These are phyloP conservation scores for Aspergillus leporis DNA, from an alignment of 495 filamentous ascomycete species.

Conservation along the genomic window DNA sequence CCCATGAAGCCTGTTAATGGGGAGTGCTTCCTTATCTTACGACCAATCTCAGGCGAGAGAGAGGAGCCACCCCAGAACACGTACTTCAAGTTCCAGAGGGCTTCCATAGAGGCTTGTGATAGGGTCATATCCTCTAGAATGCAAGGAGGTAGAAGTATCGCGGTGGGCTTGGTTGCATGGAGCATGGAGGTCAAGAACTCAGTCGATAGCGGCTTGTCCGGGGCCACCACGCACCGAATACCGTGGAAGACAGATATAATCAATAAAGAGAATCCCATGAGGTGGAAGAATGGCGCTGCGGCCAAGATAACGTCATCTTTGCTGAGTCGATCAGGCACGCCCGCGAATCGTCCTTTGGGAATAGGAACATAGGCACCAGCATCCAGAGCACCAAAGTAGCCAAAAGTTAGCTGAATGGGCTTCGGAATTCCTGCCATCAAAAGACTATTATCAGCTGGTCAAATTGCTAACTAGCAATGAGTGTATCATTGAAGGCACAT, in stretches of 20 bases:
- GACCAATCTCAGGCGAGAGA: conserved; percentile 19
- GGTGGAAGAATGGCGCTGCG: conserved; percentile 1
- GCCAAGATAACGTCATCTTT: neutral
- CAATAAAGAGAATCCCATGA: conserved; percentile 7
- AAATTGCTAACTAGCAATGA: neutral
- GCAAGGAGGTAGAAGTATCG: conserved; percentile 26
- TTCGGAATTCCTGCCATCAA: neutral
- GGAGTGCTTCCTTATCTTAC: conserved; percentile 12
- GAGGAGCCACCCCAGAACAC: conserved; percentile 29
- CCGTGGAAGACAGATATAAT: conserved; percentile 18
- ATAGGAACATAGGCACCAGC: neutral
- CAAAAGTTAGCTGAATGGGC: neutral
- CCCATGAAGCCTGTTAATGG: conserved; percentile 17
- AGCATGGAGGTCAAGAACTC: conserved; percentile 22
- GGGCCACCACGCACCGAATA: conserved; percentile 18
- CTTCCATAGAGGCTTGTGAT: conserved; percentile 19
- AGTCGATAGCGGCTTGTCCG: conserved; percentile 30
- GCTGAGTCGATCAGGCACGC: neutral
- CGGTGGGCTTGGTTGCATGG: conserved; percentile 17
- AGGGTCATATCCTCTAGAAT: conserved; percentile 32
- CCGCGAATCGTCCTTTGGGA: neutral
- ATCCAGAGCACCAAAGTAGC: conserved; percentile 3
- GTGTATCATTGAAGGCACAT: neutral
- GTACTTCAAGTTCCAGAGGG: conserved; percentile 15
- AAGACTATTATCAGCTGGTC: neutral